Evolutionary conservation across 345 rosid genomes (phyloP), one percentile per base, ranked within the genome.

Genomic region (Eucalyptus regnans): DNA sequence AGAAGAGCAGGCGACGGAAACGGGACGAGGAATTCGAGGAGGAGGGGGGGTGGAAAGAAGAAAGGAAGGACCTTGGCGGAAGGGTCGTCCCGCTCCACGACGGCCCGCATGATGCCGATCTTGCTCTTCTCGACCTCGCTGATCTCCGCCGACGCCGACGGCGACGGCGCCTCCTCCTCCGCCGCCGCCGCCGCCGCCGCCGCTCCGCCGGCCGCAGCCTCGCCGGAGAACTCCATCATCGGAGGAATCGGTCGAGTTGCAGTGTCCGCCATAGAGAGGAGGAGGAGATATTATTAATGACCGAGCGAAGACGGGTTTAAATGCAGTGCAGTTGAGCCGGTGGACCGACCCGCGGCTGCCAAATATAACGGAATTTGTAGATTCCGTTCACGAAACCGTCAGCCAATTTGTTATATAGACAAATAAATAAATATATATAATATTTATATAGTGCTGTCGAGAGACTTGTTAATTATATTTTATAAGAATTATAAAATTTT

Each of bases 51-150:
- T 37, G 62, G 13, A 11, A 41, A 15, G 76, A 9, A 50, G 41
- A 62, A 46, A 29, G n/a, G 23, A 12, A 23, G 37, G 49, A 93
- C 99, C 97, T 96, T 96, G 15, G 97, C 89, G n/a, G 95, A 91
- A 9, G 96, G 96, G 90, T 97, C 98, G 92, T 96, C 96, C 43
- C 94, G 91, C 90, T 94, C 94, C 83, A 95, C 94, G 54, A 94
- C 90, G 68, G 98, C 96, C 92, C 99, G 94, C 98, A 96, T 94
- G 86, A 96, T 94, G 48, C 95, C 94, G 29, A 97, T 92, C 92
- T 96, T 97, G 92, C 92, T 94, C 68, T 93, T 92, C 93, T 96
- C 99, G 50, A 94, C 91, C 94, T 97, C 96, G 87, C 92, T 92
- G 90, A 86, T 90, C 87, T 83, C 90, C 17, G 20, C 87, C 49